A percentile compares a stretch with the other conserved stretches of the same genome.
These are phyloP conservation scores for Leishmania tropica DNA, from an alignment of 208 protist species.

Conservation along the genomic window DNA sequence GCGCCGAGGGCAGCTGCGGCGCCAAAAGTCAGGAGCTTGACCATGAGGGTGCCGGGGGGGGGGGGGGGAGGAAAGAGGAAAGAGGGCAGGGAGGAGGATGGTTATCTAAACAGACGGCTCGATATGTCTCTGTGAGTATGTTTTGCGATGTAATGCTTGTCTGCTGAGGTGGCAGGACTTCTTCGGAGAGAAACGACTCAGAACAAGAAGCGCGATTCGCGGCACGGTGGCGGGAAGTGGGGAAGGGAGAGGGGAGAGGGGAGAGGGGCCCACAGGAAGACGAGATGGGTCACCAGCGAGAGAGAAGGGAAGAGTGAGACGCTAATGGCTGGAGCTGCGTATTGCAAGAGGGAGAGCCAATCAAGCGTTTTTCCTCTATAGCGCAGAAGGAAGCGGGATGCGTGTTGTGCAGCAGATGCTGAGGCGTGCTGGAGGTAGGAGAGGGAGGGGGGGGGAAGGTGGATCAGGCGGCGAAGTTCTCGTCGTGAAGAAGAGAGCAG, in stretches of 20 bases:
- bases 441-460: not conserved
- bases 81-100: not conserved
- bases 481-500: not conserved
- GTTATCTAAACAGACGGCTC: not conserved
- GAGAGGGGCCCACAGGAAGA: not conserved
- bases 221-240: not conserved
- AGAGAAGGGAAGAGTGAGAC: not conserved
- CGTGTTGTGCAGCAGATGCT: not conserved
- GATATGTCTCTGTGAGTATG: not conserved
- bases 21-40: conserved; percentile 58
- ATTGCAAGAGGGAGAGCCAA: not conserved
- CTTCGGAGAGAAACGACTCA: not conserved
- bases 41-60: conserved; percentile 14
- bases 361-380: not conserved
- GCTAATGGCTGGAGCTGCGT: not conserved
- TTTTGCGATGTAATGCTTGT: not conserved
- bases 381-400: not conserved
- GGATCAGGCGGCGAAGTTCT: not conserved
- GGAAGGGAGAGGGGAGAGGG: not conserved
- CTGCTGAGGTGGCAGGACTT: not conserved
- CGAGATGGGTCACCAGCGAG: not conserved
- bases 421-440: not conserved
- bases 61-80: too few species aligned
- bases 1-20: conserved; percentile 66
- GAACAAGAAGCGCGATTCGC: not conserved